phyloP scores from a whole-genome alignment of 2,329 filamentous ascomycete species.

The Aspergillus fumigatiaffinis region DNA sequence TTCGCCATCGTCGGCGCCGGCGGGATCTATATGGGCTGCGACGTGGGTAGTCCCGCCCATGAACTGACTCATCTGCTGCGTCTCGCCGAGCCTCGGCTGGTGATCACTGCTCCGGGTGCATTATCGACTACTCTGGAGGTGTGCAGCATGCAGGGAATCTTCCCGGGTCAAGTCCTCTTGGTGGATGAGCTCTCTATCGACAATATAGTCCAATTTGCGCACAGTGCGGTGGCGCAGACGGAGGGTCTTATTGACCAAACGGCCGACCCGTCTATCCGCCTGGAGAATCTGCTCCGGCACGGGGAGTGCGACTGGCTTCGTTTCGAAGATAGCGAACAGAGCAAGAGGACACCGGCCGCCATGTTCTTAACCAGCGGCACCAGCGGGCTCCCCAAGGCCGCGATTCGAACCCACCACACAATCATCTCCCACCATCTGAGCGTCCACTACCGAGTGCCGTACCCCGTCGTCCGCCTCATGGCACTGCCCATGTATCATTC shows the following conservation, averaged over 20 bases:
- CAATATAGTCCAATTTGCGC: background rate
- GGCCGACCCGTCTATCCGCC: background rate
- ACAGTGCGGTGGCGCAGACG: background rate
- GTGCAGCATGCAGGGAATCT: conserved; percentile 9
- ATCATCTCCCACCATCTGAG: conserved; percentile 45
- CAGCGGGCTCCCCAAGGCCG: conserved; percentile 55
- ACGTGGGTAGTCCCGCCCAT: conserved; percentile 36
- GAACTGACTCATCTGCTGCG: conserved; percentile 42
- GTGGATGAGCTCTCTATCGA: conserved; percentile 12
- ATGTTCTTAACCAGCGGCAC: conserved; percentile 52
- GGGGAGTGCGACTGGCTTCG: conserved; percentile 40
- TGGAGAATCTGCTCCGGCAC: conserved; percentile 31
- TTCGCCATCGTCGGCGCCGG: conserved; percentile 35
- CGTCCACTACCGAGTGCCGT: conserved; percentile 33
- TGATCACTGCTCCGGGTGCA: conserved; percentile 34
- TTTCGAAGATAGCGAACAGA: conserved; percentile 34
- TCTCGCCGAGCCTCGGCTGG: conserved; percentile 36
- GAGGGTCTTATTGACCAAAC: background rate
- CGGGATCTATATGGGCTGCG: conserved; percentile 43
- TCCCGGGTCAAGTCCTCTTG: conserved; percentile 15
- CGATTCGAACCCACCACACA: conserved; percentile 53
- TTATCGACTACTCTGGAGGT: conserved; percentile 26
- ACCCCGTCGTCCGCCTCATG: conserved; percentile 36
- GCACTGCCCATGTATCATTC: conserved; percentile 48
- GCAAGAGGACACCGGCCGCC: conserved; percentile 44